Conservation (phyloP, 805 yeast species). For the Ogataea pini region DNA sequence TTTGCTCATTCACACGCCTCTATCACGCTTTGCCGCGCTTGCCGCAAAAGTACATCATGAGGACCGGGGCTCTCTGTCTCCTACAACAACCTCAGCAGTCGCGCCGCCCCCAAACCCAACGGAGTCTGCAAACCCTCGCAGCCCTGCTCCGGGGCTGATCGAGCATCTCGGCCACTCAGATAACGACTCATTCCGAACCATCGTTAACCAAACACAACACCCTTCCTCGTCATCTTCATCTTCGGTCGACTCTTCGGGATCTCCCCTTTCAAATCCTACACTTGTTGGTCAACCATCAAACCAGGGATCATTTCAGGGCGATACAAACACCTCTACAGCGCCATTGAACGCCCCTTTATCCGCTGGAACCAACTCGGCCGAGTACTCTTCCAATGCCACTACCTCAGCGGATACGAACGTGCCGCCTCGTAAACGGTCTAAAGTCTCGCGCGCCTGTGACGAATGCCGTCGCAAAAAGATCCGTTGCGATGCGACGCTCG, state of each 20-base stretch:
- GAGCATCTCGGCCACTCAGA: neutral
- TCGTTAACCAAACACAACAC: neutral
- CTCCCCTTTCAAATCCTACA: neutral
- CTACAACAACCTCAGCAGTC: neutral
- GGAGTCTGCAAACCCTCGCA: neutral
- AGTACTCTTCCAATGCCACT: neutral
- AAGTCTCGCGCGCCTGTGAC: conserved; percentile 81
- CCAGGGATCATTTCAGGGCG: no score
- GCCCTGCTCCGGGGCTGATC: neutral
- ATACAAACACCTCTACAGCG: neutral
- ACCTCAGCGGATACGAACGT: conserved; percentile 2
- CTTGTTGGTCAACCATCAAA: neutral
- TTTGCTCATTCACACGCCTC: no score
- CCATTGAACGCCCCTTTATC: neutral
- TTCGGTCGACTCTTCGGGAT: no score
- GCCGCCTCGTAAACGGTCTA: conserved; percentile 57
- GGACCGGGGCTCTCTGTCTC: conserved; percentile 2
- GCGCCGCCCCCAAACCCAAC: neutral
- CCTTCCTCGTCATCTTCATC: conserved; percentile 2
- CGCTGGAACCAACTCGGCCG: neutral
- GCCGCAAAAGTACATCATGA: neutral
- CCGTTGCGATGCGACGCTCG: conserved; percentile 64
- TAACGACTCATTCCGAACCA: neutral
- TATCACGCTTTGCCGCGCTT: neutral
- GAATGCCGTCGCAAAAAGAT: conserved; percentile 75